Percentiles rank a stretch among this genome's conserved stretches.
Conservation (phyloP, 768 basidiomycete genomes). For the Udeniomyces megalosporus region DNA sequence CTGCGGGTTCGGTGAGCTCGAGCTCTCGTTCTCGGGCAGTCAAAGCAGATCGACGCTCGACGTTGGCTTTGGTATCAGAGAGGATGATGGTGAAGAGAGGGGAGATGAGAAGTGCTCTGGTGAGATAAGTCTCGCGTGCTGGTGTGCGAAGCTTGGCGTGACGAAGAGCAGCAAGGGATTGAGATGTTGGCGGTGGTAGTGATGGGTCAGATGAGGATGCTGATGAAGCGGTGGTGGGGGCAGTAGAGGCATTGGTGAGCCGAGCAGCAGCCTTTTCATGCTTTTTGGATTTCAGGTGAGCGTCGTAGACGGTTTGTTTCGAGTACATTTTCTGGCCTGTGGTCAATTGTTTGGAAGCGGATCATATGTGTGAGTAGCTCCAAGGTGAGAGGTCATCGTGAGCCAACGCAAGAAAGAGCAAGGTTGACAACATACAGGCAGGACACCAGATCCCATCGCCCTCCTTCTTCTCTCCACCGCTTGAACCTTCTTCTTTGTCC, state of each 20-base stretch:
- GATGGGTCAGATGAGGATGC: not conserved
- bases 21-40: conserved; percentile 76
- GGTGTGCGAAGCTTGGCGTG: conserved; percentile 43
- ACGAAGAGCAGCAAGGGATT: conserved; percentile 2
- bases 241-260: conserved; percentile 33
- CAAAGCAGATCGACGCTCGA: conserved; percentile 87
- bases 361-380: not conserved
- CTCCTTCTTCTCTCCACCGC: conserved; percentile 33
- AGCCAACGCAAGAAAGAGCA: conserved; percentile 20
- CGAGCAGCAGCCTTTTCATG: conserved; percentile 76
- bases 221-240: conserved; percentile 1
- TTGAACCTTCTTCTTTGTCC: conserved; percentile 26
- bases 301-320: conserved; percentile 95
- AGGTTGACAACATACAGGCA: conserved; percentile 78
- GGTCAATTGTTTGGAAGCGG: not conserved
- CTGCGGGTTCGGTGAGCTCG: conserved; percentile 64
- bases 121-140: conserved; percentile 56
- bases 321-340: conserved; percentile 86
- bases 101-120: conserved; percentile 46
- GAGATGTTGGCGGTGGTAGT: not conserved
- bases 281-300: conserved; percentile 87
- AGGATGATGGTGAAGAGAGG: conserved; percentile 46
- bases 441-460: conserved; percentile 75
- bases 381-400: conserved; percentile 7
- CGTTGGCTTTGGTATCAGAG: conserved; percentile 84